These are phyloP conservation scores for Talaromyces sp. DNA, from an alignment of 2,329 filamentous ascomycete genomes.

Conservation along the genomic window DNA sequence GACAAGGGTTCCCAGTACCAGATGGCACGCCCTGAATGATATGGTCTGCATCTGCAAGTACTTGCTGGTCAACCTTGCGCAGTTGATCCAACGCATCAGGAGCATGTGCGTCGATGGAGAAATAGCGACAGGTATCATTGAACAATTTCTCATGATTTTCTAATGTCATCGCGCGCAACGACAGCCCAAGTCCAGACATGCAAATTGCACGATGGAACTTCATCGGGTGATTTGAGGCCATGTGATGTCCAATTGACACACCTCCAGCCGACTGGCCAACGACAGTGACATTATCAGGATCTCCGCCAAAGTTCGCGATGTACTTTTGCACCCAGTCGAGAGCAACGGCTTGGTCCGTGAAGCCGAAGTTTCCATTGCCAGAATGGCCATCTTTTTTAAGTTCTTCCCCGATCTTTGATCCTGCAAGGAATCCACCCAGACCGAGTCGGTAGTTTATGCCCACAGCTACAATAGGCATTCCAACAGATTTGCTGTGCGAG, in stretches of 20 bases:
- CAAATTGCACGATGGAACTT: constrained; percentile 16
- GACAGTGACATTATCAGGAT: constrained; percentile 8
- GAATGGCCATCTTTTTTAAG: constrained; percentile 8
- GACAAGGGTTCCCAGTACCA: constrained; percentile 13
- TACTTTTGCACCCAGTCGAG: constrained; percentile 14
- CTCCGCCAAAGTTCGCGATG: constrained; percentile 12
- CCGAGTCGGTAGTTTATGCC: constrained; percentile 16
- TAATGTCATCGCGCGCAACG: neutral
- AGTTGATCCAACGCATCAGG: constrained; percentile 11
- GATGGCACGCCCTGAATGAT: constrained; percentile 11
- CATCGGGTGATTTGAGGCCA: constrained; percentile 14
- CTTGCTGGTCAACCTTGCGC: constrained; percentile 10
- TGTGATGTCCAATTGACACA: constrained; percentile 15
- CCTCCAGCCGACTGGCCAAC: constrained; percentile 15
- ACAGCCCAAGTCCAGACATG: constrained; percentile 16
- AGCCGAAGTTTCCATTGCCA: constrained; percentile 15
- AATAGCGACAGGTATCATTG: constrained; percentile 9
- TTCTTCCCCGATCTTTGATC: constrained; percentile 9
- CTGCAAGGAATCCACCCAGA: constrained; percentile 11
- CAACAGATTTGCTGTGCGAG: constrained; percentile 8
- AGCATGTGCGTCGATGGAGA: constrained; percentile 5
- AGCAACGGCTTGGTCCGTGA: constrained; percentile 14
- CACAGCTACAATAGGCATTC: constrained; percentile 6
- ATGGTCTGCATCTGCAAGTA: constrained; percentile 13
- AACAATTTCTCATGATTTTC: constrained; percentile 10